These are phyloP conservation scores for Atalantia buxifolia DNA, from an alignment of 345 rosid species.

Conservation along the genomic window DNA sequence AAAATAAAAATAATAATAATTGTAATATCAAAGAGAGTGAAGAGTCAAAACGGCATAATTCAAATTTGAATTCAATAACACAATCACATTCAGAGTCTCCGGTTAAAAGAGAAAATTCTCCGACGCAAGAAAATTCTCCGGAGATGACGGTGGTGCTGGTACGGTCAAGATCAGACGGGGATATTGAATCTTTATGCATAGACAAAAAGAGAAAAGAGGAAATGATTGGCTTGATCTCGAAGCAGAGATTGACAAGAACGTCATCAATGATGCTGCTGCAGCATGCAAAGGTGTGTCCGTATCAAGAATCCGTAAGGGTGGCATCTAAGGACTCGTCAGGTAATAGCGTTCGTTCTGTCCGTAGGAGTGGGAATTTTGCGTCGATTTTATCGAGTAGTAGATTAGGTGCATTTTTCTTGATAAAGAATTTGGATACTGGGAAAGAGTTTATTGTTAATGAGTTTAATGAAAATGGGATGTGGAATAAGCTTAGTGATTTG, in stretches of 20 bases:
- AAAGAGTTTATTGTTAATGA: constrained; percentile 85
- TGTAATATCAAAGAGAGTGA: neutral
- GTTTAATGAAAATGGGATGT: constrained; percentile 65
- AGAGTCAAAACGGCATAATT: constrained; percentile 1
- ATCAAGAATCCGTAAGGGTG: constrained; percentile 37
- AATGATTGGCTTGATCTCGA: constrained; percentile 51
- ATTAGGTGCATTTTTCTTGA: constrained; percentile 70
- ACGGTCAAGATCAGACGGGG: constrained; percentile 70
- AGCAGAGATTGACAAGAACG: constrained; percentile 66
- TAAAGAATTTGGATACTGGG: constrained; percentile 85
- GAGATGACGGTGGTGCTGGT: constrained; percentile 43
- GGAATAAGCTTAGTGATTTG: constrained; percentile 89
- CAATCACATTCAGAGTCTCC: neutral
- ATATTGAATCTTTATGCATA: constrained; percentile 45
- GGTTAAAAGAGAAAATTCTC: neutral
- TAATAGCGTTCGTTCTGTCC: neutral
- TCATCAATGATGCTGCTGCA: constrained; percentile 47
- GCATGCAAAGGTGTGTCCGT: constrained; percentile 29
- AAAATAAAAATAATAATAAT: neutral
- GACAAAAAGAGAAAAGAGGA: constrained; percentile 63
- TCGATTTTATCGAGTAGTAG: constrained; percentile 30
- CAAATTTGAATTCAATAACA: neutral
- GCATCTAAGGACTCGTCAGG: constrained; percentile 19
- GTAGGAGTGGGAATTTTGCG: constrained; percentile 21
- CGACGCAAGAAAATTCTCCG: constrained; percentile 16